Percentiles rank a stretch among this genome's conserved stretches.
Evolutionary conservation across 2,329 filamentous ascomycete genomes (phyloP).

Genomic region (Sphaceloma murrayae): DNA sequence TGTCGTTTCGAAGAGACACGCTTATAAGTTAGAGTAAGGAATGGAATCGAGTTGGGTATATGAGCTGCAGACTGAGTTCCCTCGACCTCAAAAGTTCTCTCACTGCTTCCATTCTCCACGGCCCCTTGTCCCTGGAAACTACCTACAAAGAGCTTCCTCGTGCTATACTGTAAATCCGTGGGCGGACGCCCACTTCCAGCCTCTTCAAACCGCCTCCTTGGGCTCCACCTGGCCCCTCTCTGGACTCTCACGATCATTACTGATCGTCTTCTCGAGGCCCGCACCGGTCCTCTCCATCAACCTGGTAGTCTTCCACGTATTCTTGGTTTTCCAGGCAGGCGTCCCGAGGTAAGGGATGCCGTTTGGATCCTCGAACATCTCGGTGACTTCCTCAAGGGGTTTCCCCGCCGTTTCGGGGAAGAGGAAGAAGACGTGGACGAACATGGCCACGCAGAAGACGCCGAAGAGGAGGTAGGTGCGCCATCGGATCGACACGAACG

Average conservation of each 20-base stretch:
- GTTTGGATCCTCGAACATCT: conserved; percentile 49
- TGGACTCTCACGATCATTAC: conserved; percentile 18
- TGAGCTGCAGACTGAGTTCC: too few species aligned
- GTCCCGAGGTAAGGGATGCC: conserved; percentile 39
- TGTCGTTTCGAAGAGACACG: too few species aligned
- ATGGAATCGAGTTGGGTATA: too few species aligned
- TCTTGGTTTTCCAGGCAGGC: conserved; percentile 47
- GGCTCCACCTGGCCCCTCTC: conserved; percentile 17
- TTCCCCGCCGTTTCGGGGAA: conserved; percentile 63
- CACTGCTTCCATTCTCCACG: background rate
- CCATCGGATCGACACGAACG: conserved; percentile 47
- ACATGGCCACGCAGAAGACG: conserved; percentile 58
- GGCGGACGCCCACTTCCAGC: too few species aligned
- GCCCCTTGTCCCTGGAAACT: background rate
- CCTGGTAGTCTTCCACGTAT: conserved; percentile 18
- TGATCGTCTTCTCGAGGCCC: conserved; percentile 21
- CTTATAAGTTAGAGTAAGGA: too few species aligned
- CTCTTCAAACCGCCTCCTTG: conserved; percentile 26
- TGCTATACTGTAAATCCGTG: background rate
- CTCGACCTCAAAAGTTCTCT: too few species aligned
- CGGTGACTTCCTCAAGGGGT: conserved; percentile 67
- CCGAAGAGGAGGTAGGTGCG: conserved; percentile 67
- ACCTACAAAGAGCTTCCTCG: background rate
- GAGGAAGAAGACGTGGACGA: conserved; percentile 57
- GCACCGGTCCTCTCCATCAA: conserved; percentile 22